Base-by-base conservation (phyloP, 805 yeast species). In the Cyberlindnera xishuangbannaensis region DNA sequence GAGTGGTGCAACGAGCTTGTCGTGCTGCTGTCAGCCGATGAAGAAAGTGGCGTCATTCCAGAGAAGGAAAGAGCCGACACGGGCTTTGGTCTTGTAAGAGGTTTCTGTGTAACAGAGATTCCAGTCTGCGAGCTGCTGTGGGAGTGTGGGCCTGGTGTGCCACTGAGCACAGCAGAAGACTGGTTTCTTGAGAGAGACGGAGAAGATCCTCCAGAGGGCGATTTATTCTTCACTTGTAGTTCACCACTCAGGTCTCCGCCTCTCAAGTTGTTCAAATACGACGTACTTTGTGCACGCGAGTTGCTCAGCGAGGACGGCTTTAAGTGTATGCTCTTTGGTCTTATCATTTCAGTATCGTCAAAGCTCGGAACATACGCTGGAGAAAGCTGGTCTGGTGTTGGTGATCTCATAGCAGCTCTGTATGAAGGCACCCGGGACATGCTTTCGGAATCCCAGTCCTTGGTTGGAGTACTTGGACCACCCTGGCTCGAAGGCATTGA, bases 401-500 rank as follows among this genome's bases (percentile, higher is more conserved):
- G 77, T 3, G 73, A 57, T 47, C 71, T 73, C 55, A 87, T 58
- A 0, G 97, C 97, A 20, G 83, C 78, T 7, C 69, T 71, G 57
- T 90, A 90, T 0, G 95, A 77, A 0, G 97, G 97, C 6, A 90
- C 95, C 30, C 75, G 63, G 15, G 82, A 76, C 43, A 85, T 44
- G 3, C 64, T 56, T 6, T 55, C 54, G 3, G 66, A 40, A 37
- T 71, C 69, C 66, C 69, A 62, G 18, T 62, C 69, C 11, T 51
- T 49, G 6, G 30, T 20, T 9, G 46, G 26, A 11, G 27, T 9
- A 31, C 25, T 7, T 36, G 37, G 24, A 14, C 18, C 25, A 5
- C n/a, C n/a, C n/a, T n/a, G n/a, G n/a, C n/a, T n/a, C n/a, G 29
- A 18, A 4, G 33, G 18, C 19, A 60, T 36, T 15, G 60, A 59